Evolutionary conservation across 1,284 basidiomycete genomes (phyloP).

Genomic region (Golubevia sp.): DNA sequence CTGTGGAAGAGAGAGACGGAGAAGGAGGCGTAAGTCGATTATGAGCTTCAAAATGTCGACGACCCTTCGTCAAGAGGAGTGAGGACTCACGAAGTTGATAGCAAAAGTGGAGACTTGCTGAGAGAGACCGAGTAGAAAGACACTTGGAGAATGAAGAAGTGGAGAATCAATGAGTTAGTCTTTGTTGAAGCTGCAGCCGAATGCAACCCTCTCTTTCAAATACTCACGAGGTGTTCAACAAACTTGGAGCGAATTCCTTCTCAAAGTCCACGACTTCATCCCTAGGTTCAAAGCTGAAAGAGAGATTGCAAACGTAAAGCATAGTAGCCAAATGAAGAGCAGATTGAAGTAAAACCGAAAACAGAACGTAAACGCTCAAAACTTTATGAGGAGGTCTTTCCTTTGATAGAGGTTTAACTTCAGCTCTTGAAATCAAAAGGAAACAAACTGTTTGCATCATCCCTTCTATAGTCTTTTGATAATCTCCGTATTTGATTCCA

Average conservation of each 20-base stretch:
- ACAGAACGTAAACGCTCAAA: constrained; percentile 50
- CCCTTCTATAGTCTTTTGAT: constrained; percentile 55
- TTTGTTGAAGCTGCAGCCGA: too few species aligned
- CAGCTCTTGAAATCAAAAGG: constrained; percentile 53
- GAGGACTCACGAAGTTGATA: constrained; percentile 39
- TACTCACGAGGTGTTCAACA: constrained; percentile 48
- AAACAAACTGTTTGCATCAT: constrained; percentile 54
- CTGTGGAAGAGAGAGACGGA: not conserved
- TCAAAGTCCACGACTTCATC: constrained; percentile 50
- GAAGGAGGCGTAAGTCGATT: too few species aligned
- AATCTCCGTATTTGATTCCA: constrained; percentile 55
- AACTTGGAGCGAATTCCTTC: constrained; percentile 50
- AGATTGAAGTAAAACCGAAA: constrained; percentile 52
- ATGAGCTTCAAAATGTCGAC: not conserved
- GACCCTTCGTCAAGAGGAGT: too few species aligned
- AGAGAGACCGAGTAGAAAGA: constrained; percentile 47
- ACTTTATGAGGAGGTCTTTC: constrained; percentile 55
- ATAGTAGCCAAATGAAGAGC: constrained; percentile 51
- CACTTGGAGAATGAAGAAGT: constrained; percentile 1
- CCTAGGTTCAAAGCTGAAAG: constrained; percentile 31
- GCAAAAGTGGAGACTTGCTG: constrained; percentile 56
- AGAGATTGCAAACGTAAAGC: constrained; percentile 35
- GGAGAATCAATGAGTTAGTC: too few species aligned
- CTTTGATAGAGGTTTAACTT: constrained; percentile 40
- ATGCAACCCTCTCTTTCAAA: too few species aligned